Conservation (phyloP, 2,329 filamentous ascomycete species). For the Colletotrichum higginsianum region DNA sequence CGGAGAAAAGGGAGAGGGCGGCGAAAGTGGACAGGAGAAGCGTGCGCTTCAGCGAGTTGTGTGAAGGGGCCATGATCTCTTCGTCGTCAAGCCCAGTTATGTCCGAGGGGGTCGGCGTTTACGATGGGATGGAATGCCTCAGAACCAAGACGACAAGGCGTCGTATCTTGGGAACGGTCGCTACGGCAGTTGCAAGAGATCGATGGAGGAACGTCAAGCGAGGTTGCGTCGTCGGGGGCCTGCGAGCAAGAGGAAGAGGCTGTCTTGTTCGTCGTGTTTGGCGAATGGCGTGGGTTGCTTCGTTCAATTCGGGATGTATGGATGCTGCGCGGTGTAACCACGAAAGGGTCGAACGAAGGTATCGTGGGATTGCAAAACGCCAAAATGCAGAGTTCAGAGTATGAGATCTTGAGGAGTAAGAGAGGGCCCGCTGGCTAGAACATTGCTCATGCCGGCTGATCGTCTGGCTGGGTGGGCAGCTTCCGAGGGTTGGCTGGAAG, state of each 20-base stretch:
- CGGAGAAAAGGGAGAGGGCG: conserved; percentile 49
- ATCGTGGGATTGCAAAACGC: conserved; percentile 30
- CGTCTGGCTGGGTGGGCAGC: conserved; percentile 22
- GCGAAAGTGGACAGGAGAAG: conserved; percentile 89
- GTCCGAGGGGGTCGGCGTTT: not conserved
- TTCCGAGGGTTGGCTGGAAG: conserved; percentile 14
- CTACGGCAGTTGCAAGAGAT: not conserved
- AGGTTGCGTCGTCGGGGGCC: conserved; percentile 17
- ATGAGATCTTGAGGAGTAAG: conserved; percentile 24
- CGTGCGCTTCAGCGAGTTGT: conserved; percentile 39
- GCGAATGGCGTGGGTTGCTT: conserved; percentile 23
- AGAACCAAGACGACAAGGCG: not conserved
- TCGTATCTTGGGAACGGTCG: not conserved
- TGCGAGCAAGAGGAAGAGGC: conserved; percentile 5
- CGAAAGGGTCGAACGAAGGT: conserved; percentile 20
- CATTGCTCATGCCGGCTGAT: conserved; percentile 33
- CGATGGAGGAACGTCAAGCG: conserved; percentile 9
- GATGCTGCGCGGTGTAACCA: conserved; percentile 11
- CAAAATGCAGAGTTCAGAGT: conserved; percentile 15
- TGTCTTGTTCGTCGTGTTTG: conserved; percentile 29
- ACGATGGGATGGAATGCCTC: conserved; percentile 11
- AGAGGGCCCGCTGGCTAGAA: conserved; percentile 30
- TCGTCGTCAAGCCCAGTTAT: not conserved
- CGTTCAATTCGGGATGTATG: conserved; percentile 4
- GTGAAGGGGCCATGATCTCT: conserved; percentile 37